These are phyloP conservation scores for Inga oerstediana DNA, from an alignment of 306 rosid species.

Conservation along the genomic window DNA sequence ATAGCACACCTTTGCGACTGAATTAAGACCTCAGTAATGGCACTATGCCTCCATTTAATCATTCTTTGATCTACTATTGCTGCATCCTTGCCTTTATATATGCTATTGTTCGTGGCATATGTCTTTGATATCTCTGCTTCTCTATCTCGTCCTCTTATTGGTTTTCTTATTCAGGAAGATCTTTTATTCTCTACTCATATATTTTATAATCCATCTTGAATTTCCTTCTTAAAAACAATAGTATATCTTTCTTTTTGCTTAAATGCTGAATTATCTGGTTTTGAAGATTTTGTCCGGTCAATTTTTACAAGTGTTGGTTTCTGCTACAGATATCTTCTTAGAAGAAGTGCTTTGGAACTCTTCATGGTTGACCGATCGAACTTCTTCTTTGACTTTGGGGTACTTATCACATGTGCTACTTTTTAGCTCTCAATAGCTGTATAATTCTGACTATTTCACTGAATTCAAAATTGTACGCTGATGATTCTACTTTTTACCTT, in stretches of 20 bases:
- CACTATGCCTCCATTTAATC: no score
- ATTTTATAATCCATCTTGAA: background rate
- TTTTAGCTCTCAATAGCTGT: slow-evolving; percentile 18
- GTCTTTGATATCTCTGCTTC: background rate
- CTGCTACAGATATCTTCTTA: slow-evolving; percentile 77
- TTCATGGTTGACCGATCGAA: slow-evolving; percentile 93
- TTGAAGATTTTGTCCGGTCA: slow-evolving; percentile 9
- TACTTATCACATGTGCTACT: slow-evolving; percentile 43
- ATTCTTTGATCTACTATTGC: no score
- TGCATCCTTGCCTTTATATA: no score
- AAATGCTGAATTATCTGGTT: slow-evolving; percentile 15
- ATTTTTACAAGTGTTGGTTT: slow-evolving; percentile 24
- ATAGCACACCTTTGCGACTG: no score
- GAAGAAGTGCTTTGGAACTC: slow-evolving; percentile 97
- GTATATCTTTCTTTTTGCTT: slow-evolving; percentile 9
- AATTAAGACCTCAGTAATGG: no score
- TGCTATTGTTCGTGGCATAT: background rate
- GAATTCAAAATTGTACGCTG: slow-evolving; percentile 15
- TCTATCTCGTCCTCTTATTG: background rate
- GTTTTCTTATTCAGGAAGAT: background rate
- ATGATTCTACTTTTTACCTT: slow-evolving; percentile 18
- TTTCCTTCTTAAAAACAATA: background rate
- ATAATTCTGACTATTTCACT: slow-evolving; percentile 27
- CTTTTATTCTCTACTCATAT: background rate
- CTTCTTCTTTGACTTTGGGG: slow-evolving; percentile 98